Conservation (phyloP, 1,284 basidiomycete species). For the Trametes polyzona region DNA sequence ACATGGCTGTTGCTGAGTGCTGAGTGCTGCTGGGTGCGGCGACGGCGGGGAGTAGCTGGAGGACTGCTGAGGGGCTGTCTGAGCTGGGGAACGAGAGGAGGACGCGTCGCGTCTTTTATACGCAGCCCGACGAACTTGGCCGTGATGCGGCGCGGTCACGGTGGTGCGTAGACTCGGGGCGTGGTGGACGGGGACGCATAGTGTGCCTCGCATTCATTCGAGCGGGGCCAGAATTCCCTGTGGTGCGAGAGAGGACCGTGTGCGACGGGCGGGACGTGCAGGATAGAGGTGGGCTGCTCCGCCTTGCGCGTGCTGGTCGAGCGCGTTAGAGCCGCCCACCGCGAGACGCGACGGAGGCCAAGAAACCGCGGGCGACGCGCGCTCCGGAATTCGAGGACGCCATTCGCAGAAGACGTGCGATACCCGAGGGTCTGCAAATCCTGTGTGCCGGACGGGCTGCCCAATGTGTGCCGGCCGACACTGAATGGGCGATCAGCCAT, state of each 20-base stretch:
- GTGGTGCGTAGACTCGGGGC: background rate
- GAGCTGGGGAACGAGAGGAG: background rate
- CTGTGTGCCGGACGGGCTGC: background rate
- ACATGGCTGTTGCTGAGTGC: conserved; percentile 1
- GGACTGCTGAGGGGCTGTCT: conserved; percentile 19
- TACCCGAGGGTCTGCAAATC: background rate
- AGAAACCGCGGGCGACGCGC: background rate
- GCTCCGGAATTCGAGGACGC: background rate
- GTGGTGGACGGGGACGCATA: background rate
- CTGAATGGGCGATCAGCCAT: conserved; percentile 2
- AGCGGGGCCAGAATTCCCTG: too few species aligned
- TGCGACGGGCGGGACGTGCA: too few species aligned
- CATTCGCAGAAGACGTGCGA: background rate
- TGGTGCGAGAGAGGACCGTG: too few species aligned
- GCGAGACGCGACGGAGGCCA: background rate
- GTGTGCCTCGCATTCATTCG: too few species aligned
- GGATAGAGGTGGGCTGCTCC: too few species aligned
- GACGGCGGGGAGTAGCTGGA: conserved; percentile 15
- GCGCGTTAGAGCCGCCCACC: too few species aligned
- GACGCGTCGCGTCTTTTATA: conserved; percentile 6
- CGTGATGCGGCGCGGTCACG: background rate
- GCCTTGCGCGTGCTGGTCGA: too few species aligned
- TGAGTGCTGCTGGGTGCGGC: background rate
- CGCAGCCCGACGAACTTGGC: background rate
- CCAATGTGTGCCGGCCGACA: background rate